Base-by-base conservation (phyloP, 108 stramenopile species). In the Skeletonema grethae region DNA sequence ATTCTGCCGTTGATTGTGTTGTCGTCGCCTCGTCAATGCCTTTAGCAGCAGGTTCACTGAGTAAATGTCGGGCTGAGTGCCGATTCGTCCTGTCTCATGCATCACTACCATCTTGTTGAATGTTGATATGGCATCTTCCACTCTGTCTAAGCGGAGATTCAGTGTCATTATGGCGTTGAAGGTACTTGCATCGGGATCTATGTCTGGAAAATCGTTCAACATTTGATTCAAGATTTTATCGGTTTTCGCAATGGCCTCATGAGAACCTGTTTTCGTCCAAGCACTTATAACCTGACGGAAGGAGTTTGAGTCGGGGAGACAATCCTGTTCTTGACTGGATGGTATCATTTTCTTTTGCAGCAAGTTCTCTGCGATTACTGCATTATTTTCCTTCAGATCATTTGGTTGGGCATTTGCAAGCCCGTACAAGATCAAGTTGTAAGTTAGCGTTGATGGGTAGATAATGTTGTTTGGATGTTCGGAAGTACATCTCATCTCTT, bases 141-240 rank as follows among this genome's bases (percentile, higher is more conserved):
- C n/a, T 12, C 25, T 39, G 11, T 31, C 53, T 7, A 34, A 12
- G 13, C 39, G 22, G 4, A 73, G 46, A 36, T 73, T 63, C 2
- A 64, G 18, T 7, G 72, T 73, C 72, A 73, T 73, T 16, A 73
- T 36, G 41, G 72, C 72, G 43, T 73, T 73, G 25, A 63, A 73
- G 13, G 72, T 73, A 18, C 63, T 64, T 55, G 72, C 38, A 63
- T 72, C 70, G 3, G 70, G 70, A 29, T 29, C 20, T 0, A 72
- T 16, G n/a, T 35, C 29, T 29, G 69, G 58, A 41, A 72, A 72
- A 13, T 72, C 70, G 18, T 18, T 22, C 20, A 72, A 16, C 56
- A 68, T 67, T 36, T 43, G 64, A 31, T 31, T n/a, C 32, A 75
- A 32, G 8, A 75, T 31, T 48, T 59, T 20, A 16, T 39, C 13